These are phyloP conservation scores for Pythium apleroticum DNA, from an alignment of 352 stramenopile genomes.

Conservation along the genomic window DNA sequence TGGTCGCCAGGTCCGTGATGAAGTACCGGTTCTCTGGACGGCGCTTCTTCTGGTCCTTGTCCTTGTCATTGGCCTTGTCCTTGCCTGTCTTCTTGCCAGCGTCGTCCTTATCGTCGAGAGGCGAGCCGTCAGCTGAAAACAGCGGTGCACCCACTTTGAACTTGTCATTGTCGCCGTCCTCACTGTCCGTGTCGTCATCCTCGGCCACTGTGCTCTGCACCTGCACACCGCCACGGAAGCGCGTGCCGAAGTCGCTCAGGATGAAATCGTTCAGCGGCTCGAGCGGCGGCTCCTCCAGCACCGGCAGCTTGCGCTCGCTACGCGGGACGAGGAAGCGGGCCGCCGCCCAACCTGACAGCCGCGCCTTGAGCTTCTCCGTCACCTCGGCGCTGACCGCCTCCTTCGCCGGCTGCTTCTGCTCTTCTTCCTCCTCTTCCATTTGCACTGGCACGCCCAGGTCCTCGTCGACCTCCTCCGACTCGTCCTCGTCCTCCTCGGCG, in stretches of 20 bases:
- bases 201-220: conserved; percentile 46
- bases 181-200: conserved; percentile 32
- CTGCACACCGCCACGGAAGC: conserved; percentile 58
- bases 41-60: conserved; percentile 37
- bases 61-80: conserved; percentile 14
- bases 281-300: conserved; percentile 61
- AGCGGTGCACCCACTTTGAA: conserved; percentile 54
- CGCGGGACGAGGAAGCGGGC: conserved; percentile 63
- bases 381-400: not conserved
- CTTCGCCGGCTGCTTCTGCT: not conserved
- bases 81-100: conserved; percentile 15
- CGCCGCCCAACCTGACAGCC: conserved; percentile 72
- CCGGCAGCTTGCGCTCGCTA: conserved; percentile 48
- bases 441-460: conserved; percentile 28
- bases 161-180: conserved; percentile 24
- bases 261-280: conserved; percentile 87
- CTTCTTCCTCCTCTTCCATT: conserved; percentile 19
- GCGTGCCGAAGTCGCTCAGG: conserved; percentile 75
- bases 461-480: conserved; percentile 37
- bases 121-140: conserved; percentile 26
- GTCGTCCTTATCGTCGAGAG: conserved; percentile 9
- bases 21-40: conserved; percentile 79
- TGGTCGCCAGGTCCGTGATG: conserved; percentile 75
- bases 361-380: conserved; percentile 30
- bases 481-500: conserved; percentile 12